A percentile compares a stretch with the other conserved stretches of the same genome.
phyloP scores from a whole-genome alignment of 345 rosid genomes.

The Nephelium lappaceum region DNA sequence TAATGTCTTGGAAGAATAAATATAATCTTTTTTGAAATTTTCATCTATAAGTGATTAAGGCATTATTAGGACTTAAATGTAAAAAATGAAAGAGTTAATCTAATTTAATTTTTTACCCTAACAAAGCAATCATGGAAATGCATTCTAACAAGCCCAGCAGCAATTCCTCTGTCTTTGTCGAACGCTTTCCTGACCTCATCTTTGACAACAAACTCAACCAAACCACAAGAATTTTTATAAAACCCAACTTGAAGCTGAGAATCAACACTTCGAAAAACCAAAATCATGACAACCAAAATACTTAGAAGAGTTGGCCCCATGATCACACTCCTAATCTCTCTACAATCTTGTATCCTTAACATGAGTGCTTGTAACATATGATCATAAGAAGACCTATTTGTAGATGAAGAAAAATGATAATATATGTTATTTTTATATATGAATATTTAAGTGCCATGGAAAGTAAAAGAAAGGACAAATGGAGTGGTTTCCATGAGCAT shows the following conservation, averaged over 20 bases:
- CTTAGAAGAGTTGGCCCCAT: background rate
- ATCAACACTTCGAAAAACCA: slow-evolving; percentile 22
- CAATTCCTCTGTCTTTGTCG: slow-evolving; percentile 37
- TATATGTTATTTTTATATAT: background rate
- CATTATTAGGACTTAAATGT: no score
- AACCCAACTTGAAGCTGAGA: slow-evolving; percentile 52
- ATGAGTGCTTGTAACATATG: background rate
- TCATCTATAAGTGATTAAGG: no score
- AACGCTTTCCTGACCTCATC: slow-evolving; percentile 41
- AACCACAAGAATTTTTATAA: slow-evolving; percentile 34
- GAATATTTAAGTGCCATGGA: background rate
- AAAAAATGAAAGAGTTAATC: background rate
- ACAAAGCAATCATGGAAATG: slow-evolving; percentile 70
- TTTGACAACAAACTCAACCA: slow-evolving; percentile 52
- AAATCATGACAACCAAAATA: background rate
- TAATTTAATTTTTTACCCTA: slow-evolving; percentile 33
- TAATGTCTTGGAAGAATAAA: no score
- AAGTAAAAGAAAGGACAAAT: slow-evolving; percentile 16
- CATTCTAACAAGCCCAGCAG: slow-evolving; percentile 57
- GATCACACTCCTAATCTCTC: slow-evolving; percentile 15
- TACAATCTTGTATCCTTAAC: background rate
- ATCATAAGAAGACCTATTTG: background rate
- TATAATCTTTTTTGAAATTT: no score
- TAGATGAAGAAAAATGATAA: background rate
- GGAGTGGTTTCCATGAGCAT: slow-evolving; percentile 14